These are phyloP conservation scores for Ulvella scutata DNA, from an alignment of 139 green algal genomes.

Conservation along the genomic window DNA sequence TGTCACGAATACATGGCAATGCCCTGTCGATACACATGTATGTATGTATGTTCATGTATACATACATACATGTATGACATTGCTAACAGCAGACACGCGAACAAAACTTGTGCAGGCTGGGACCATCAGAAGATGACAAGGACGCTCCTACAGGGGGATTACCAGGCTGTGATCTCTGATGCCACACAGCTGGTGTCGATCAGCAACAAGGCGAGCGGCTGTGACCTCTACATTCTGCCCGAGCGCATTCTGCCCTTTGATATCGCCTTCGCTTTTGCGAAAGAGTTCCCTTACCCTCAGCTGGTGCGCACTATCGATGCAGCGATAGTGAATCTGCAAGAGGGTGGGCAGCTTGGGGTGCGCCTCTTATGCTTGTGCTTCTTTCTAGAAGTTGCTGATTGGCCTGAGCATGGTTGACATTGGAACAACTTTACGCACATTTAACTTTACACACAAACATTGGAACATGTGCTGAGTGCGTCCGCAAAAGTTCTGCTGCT, in stretches of 20 bases:
- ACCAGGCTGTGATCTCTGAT: neutral
- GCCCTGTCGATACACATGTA: no score
- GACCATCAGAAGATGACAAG: neutral
- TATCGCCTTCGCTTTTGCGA: conserved; percentile 1
- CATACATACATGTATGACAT: no score
- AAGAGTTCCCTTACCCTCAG: neutral
- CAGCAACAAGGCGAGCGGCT: neutral
- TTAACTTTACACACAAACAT: neutral
- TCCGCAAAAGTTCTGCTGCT: no score
- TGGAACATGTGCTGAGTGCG: no score
- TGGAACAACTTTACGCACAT: neutral
- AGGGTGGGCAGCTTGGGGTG: neutral
- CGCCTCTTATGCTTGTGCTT: neutral
- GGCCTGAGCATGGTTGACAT: neutral
- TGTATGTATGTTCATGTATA: no score
- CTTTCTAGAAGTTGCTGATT: neutral
- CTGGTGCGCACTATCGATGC: neutral
- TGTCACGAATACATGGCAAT: no score
- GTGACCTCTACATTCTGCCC: neutral
- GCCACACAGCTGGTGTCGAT: neutral
- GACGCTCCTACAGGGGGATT: neutral
- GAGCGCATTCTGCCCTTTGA: conserved; percentile 3
- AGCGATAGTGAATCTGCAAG: neutral
- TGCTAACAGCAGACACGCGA: neutral
- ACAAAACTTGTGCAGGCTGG: neutral